These are phyloP conservation scores for Diaporthe eres DNA, from an alignment of 2,329 filamentous ascomycete species.

Conservation along the genomic window DNA sequence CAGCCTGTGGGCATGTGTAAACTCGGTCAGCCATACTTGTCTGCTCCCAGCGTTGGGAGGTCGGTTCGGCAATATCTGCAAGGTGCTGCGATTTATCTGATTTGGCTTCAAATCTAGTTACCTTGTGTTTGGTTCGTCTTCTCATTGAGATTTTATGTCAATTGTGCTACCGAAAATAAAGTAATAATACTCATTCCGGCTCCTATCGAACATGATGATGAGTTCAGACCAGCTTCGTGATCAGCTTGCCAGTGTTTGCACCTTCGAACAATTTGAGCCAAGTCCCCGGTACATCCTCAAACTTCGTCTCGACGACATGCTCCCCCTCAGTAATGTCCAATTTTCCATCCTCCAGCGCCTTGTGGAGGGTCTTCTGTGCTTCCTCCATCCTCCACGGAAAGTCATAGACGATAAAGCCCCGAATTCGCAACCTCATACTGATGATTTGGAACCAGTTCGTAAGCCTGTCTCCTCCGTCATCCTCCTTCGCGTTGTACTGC, in stretches of 20 bases:
- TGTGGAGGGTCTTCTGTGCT: slow-evolving; percentile 4
- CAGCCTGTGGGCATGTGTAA: no score
- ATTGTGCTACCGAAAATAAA: no score
- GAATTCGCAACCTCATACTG: slow-evolving; percentile 5
- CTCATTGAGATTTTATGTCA: no score
- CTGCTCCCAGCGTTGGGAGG: no score
- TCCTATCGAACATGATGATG: background rate
- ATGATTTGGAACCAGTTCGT: slow-evolving; percentile 35
- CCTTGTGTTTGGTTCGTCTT: no score
- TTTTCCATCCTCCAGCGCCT: slow-evolving; percentile 29
- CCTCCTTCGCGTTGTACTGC: slow-evolving; percentile 23
- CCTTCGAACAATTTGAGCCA: slow-evolving; percentile 30
- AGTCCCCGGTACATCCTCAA: slow-evolving; percentile 25
- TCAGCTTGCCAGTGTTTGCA: slow-evolving; percentile 30
- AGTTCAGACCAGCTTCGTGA: slow-evolving; percentile 15
- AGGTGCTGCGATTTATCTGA: no score
- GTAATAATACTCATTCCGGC: background rate
- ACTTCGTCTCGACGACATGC: slow-evolving; percentile 21
- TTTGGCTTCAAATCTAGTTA: no score
- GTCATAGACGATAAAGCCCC: slow-evolving; percentile 23
- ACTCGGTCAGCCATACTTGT: no score
- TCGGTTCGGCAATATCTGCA: no score
- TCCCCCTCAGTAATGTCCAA: slow-evolving; percentile 23
- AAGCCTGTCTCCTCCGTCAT: background rate
- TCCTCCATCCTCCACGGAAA: background rate